These are phyloP conservation scores for Cladosporium halotolerans DNA, from an alignment of 2,329 filamentous ascomycete genomes.

Conservation along the genomic window DNA sequence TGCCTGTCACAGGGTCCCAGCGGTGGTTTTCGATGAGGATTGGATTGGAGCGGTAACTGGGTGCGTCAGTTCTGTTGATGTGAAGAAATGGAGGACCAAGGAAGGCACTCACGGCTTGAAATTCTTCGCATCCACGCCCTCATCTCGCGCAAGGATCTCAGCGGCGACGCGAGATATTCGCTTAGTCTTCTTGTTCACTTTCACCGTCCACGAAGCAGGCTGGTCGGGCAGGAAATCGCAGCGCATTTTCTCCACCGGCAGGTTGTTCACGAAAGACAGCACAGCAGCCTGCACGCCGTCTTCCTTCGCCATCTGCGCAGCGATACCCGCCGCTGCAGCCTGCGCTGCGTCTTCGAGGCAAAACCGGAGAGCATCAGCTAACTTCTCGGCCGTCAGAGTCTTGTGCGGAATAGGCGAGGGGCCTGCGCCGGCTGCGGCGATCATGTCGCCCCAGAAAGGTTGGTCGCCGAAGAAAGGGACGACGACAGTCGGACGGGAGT, in stretches of 20 bases:
- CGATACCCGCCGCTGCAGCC: conserved; percentile 53
- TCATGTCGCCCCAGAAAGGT: conserved; percentile 45
- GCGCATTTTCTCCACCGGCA: conserved; percentile 32
- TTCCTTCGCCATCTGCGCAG: conserved; percentile 56
- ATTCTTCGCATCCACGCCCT: conserved; percentile 6
- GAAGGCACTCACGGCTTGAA: conserved; percentile 4
- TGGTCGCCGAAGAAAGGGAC: conserved; percentile 54
- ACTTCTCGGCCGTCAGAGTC: conserved; percentile 42
- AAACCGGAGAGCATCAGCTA: conserved; percentile 39
- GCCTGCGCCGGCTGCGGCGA: conserved; percentile 41
- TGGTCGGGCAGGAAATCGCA: conserved; percentile 7
- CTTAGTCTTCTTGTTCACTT: neutral
- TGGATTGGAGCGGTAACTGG: conserved; percentile 4
- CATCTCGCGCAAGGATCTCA: conserved; percentile 6
- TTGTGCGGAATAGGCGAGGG: conserved; percentile 78
- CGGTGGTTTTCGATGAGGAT: conserved; percentile 10
- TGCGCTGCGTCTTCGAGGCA: conserved; percentile 54
- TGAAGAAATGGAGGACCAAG: neutral
- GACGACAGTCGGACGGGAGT: conserved; percentile 46
- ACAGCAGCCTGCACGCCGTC: conserved; percentile 67
- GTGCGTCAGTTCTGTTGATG: neutral
- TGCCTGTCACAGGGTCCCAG: conserved; percentile 8
- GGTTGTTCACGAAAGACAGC: conserved; percentile 56
- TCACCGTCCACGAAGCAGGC: conserved; percentile 5
- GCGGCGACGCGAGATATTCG: conserved; percentile 5